Conservation (phyloP, 2,329 filamentous ascomycete species). For the Beauveria varroae region DNA sequence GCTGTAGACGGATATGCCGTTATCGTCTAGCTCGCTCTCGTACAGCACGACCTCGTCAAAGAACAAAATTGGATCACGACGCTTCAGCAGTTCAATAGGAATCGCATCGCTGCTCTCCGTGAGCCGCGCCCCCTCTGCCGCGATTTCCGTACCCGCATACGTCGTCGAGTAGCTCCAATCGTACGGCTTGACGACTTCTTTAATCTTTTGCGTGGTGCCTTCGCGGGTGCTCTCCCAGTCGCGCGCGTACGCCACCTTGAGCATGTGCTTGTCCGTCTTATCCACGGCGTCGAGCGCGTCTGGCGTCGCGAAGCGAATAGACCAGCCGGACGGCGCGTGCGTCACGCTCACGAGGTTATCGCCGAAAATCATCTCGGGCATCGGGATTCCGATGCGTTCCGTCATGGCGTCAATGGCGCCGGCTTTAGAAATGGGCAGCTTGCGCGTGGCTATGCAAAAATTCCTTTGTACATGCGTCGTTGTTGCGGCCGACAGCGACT, state of each 20-base stretch:
- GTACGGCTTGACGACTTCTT: constrained; percentile 89
- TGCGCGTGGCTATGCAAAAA: constrained; percentile 74
- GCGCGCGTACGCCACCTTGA: constrained; percentile 86
- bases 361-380: constrained; percentile 98
- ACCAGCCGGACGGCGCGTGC: constrained; percentile 70
- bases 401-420: constrained; percentile 84
- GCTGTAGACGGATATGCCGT: constrained; percentile 84
- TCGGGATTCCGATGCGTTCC: constrained; percentile 69
- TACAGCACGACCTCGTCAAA: constrained; percentile 95
- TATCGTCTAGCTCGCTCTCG: constrained; percentile 96
- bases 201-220: constrained; percentile 77
- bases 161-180: constrained; percentile 96
- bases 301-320: constrained; percentile 72
- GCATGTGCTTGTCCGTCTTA: constrained; percentile 85
- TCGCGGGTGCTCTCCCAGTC: constrained; percentile 69
- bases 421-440: constrained; percentile 90
- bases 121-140: constrained; percentile 17
- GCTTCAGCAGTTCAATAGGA: constrained; percentile 77
- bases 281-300: constrained; percentile 87
- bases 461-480: constrained; percentile 49
- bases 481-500: constrained; percentile 46
- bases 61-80: constrained; percentile 89
- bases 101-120: constrained; percentile 44
- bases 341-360: constrained; percentile 78
- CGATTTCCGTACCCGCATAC: constrained; percentile 61